Evolutionary conservation across 1,139 yeast genomes (phyloP), one percentile per base, ranked within the genome.

Genomic region (Magnusiomyces ingens): DNA sequence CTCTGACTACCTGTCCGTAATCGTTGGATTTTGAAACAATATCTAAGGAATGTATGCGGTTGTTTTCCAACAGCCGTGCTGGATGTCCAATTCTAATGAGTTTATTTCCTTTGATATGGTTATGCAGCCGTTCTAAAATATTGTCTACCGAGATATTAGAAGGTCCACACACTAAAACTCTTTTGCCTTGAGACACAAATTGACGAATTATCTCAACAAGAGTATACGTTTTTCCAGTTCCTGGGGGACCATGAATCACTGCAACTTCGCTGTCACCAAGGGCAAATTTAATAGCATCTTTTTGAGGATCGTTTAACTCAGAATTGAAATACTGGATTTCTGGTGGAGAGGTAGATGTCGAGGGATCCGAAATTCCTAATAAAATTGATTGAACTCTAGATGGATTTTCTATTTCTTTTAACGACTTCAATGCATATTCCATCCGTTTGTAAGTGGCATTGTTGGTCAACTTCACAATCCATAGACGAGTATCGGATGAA

Each of bases 61-160:
- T 85, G 0, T 75, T 65, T 1, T 79, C 78, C 36, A 90, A 67
- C 5, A 93, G 73, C 57, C 98, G 76, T 0, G 97, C 96, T 0
- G 98, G 98, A 66, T 93, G 97, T 0, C 99, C 99, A 44, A 93
- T 77, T 65, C 99, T 75, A 4, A 93, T 74, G 29, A 93, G 70
- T 56, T 81, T 69, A 50, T 75, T 76, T 8, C 78, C 82, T 1
- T 80, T 77, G 26, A 77, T 62, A 4, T 69, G 71, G 13, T 70
- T 68, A n/a, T 82, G 76, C 26, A 91, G 69, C 57, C 97, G 73
- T 65, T 91, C 98, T 50, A 90, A 70, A 35, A 93, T 86, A 0
- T 95, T 93, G 67, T 93, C 98, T 0, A 90, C 96, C 0, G 97
- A 83, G n/a, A 90, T 84, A 65, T 93, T 93, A 0, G 98, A 91